Evolutionary conservation across 2,329 filamentous ascomycete genomes (phyloP), one percentile per base, ranked within the genome.

Genomic region (Colletotrichum chlorophyti): DNA sequence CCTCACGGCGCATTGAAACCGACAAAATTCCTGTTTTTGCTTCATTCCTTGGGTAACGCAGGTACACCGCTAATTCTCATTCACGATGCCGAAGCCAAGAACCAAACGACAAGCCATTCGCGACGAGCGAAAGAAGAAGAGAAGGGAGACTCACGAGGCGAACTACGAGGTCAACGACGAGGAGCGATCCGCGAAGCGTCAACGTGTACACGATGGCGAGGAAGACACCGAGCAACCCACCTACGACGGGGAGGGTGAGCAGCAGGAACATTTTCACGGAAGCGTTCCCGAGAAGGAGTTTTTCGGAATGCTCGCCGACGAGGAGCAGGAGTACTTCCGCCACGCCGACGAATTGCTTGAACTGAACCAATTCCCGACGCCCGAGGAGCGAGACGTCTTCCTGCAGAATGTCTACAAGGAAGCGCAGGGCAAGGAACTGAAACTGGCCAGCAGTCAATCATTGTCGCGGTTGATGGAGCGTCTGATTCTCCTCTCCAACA

Each of bases 271-370:
- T 67, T 3, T 74, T 15, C 45, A 43, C 24, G 37, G 41, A 23
- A 48, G 49, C 10, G 48, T 62, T 10, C 70, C 74, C 9, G 90
- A 91, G 59, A 85, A 81, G 65, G 87, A 91, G 54, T 99, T 97
- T 78, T 98, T 96, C 68, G 95, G 95, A 63, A 88, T 97, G 80
- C 87, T 99, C 23, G 90, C 92, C 67, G 89, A 96, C 52, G 86
- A 96, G 65, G 95, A 99, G 78, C 92, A 97, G 70, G 93, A 97
- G 73, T 97, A 97, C 74, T 99, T 98, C 74, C 89, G 91, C 65
- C 87, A 87, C 43, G 93, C 93, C 51, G 93, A 96, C 77, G 90
- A 96, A 72, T 82, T 96, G 76, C 87, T 99, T 59, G 93, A 97
- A 72, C 76, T 91, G 65, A 95, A 98, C 76, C 87, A 94, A 71